Percentiles rank a stretch among this genome's conserved stretches.
These are phyloP conservation scores for Draba incana DNA, from an alignment of 345 rosid species.

Conservation along the genomic window DNA sequence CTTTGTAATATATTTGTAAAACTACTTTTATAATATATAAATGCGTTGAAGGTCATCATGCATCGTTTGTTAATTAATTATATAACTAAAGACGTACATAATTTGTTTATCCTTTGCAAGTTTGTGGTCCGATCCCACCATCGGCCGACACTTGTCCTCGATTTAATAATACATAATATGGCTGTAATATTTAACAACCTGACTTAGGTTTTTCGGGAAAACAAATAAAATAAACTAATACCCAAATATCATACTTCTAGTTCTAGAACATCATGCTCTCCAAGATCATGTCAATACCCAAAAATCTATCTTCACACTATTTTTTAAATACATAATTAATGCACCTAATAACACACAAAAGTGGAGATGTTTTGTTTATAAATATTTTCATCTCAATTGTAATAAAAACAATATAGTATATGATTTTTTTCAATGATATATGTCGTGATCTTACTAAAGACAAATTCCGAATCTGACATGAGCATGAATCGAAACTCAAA, in stretches of 20 bases:
- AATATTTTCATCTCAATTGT: background rate
- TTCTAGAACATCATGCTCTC: conserved; percentile 33
- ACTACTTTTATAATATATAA: conserved; percentile 1
- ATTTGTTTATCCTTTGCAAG: conserved; percentile 21
- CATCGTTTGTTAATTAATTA: conserved; percentile 8
- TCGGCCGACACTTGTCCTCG: conserved; percentile 36
- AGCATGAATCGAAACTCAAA: background rate
- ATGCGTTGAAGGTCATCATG: conserved; percentile 25
- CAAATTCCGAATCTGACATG: background rate
- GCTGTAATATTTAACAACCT: conserved; percentile 35
- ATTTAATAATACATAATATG: conserved; percentile 2
- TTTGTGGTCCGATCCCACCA: conserved; percentile 31
- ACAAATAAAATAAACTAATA: conserved; percentile 15
- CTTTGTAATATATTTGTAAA: background rate
- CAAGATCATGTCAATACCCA: background rate
- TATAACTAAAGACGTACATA: conserved; percentile 11
- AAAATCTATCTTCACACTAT: background rate
- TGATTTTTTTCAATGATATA: background rate
- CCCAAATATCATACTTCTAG: conserved; percentile 30
- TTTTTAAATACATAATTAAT: conserved; percentile 6
- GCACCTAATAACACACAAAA: background rate
- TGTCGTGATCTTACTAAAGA: background rate
- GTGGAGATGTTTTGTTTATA: background rate
- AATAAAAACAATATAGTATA: too few species aligned
- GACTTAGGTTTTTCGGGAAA: conserved; percentile 36